Base-by-base conservation (phyloP, 2,329 filamentous ascomycete species). In the Microcera coccophila region DNA sequence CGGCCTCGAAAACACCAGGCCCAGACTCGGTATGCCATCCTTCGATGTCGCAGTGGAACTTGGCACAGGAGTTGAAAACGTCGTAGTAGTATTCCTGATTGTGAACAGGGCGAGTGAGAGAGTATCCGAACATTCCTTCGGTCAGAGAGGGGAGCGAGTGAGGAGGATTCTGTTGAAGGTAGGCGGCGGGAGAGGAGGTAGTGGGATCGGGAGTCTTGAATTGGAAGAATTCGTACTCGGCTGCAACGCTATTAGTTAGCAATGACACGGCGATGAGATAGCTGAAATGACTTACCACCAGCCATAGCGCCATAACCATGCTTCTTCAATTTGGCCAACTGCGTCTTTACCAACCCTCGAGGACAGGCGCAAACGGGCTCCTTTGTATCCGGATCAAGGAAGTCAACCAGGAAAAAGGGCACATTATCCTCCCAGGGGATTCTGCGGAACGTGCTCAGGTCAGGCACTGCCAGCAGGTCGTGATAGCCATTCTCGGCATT, bases 11-110 rank as follows among this genome's bases (percentile, higher is more conserved):
- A 3, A 98, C 93, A 34, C 90, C 90, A 0, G 90, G 90, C 1
- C 90, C 90, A 53, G 85, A 90, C 69, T 96, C 90, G 8, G 90
- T 95, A 70, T 96, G 90, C 90, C 90, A 96, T 35, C 90, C 89
- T 64, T 96, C 90, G 37, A 96, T 86, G 50, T 85, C 78, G 60
- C 88, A 93, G 31, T 76, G 72, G 69, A 95, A 95, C 47, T 81
- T 73, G 52, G 78, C 75, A 69, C 89, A 94, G 0, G 84, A 79
- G 51, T 94, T 81, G 66, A 88, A 95, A 38, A 95, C 79, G 35
- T 85, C 81, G 63, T 95, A 95, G 69, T 87, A 96, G 70, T 91
- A 95, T 32, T 93, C 87, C 66, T 94, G 83, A 66, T 95, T 95
- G 61, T 94, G 88, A 2, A 90, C 80, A 0, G 90, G 87, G 17